Evolutionary conservation across 148 eudicot genomes (phyloP).

Genomic region (Rhododendron vialii): DNA sequence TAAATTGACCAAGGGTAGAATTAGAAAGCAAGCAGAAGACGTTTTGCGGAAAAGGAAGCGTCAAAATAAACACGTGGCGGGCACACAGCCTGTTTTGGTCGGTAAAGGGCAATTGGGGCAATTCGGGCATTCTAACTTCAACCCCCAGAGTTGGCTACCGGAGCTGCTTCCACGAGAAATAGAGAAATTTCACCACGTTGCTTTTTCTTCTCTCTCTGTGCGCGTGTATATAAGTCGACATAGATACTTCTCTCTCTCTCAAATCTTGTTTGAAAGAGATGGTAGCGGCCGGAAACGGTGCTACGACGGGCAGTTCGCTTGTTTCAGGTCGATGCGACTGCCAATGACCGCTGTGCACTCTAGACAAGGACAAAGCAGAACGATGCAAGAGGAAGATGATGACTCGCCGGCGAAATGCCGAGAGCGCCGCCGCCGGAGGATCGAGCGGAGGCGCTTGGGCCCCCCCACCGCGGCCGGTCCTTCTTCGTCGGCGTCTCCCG

Average conservation of each 20-base stretch:
- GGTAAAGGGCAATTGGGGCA: neutral
- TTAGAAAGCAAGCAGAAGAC: neutral
- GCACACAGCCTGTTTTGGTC: neutral
- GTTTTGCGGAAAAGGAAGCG: neutral
- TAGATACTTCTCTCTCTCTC: neutral
- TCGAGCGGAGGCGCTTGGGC: constrained; percentile 13
- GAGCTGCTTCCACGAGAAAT: neutral
- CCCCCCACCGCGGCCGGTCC: neutral
- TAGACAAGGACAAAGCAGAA: neutral
- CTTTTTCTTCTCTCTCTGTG: no score
- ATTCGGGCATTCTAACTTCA: neutral
- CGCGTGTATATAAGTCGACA: neutral
- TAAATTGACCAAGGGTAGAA: constrained; percentile 2
- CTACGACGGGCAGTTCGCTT: neutral
- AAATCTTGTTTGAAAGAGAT: neutral
- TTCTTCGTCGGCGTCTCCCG: neutral
- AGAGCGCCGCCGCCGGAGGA: constrained; percentile 25
- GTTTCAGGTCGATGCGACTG: neutral
- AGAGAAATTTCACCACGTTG: neutral
- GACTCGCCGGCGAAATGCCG: constrained; percentile 15
- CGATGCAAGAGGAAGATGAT: neutral
- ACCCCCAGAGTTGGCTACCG: neutral
- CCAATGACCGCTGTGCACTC: neutral
- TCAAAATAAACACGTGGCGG: neutral
- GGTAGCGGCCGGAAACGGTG: neutral